Evolutionary conservation across 768 basidiomycete genomes (phyloP), one percentile per base, ranked within the genome.

Genomic region (Harrya chromipes): DNA sequence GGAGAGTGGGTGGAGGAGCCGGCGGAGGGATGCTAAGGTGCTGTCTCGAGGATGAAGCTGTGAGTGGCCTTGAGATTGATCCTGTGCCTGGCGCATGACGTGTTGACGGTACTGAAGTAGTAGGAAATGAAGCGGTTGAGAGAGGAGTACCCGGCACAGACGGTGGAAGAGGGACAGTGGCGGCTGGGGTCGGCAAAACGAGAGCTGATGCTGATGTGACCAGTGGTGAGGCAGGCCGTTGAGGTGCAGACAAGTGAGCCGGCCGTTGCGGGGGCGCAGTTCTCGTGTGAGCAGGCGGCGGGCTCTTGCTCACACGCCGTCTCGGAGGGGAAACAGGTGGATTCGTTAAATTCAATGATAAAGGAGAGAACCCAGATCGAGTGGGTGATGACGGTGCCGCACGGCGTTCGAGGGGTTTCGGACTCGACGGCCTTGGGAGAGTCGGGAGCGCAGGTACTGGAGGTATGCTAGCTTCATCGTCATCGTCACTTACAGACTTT

Each of bases 401-500:
- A 37, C 54, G 57, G 41, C 61, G 66, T 42, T 61, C 62, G 8
- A 69, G 54, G 35, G 49, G 58, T 37, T 50, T 68, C 3, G 66
- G 66, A 34, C 58, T 67, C 16, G 66, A 69, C 10, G 66, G 66
- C 33, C 51, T 58, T 21, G 56, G 56, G 27, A 67, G 26, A 23
- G 17, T 26, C 14, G 66, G 66, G 13, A 67, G 56, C 4, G 67
- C 66, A 45, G 66, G 66, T n/a, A 67, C 66, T 31, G 66, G 66
- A 23, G 66, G 66, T 43, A 67, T 52, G 7, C 14, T 29, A 16
- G 59, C 57, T 13, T 67, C 65, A 4, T 66, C 66, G 17, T 67
- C 66, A n/a, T 67, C 63, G 29, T 67, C 66, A 36, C 66, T 67
- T 37, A 31, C 47, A 6, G 46, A n/a, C 34, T 62, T 69, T 49